Evolutionary conservation across 768 basidiomycete species (phyloP), one percentile per base, ranked within the genome.

Genomic region (Phlebiopsis gigantea): DNA sequence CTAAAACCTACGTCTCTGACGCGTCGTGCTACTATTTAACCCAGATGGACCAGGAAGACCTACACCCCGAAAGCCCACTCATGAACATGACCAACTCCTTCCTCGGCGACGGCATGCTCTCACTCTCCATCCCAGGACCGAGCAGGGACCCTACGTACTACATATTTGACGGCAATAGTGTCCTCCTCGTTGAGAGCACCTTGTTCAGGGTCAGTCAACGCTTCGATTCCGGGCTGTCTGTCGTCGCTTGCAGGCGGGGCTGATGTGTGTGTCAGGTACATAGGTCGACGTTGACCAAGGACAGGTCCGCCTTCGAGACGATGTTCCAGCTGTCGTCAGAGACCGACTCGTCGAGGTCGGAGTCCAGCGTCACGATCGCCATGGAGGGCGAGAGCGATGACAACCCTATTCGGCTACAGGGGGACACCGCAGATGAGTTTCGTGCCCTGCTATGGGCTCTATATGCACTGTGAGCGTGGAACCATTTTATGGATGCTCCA

Each of bases 111-210:
- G 66, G 65, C 48, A 67, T 69, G 61, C 68, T 69, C 51, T 61
- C 61, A 6, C 64, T 69, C 7, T 68, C 66, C 1, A 69, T 69
- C n/a, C 66, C 68, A 12, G 67, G 67, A 1, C 65, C 65, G 2
- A 65, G 63, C n/a, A 58, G 65, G 30, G 68, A 69, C 52, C 55
- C 61, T 25, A 60, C 26, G 5, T 89, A 79, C 63, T 90, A 88
- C 66, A 75, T 86, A 57, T 72, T 78, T 31, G 85, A 88, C 61
- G 88, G 87, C 44, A 87, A 85, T 62, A 87, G 83, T 61, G 74
- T 88, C 17, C 65, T 90, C 45, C 73, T 80, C 29, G 80, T 89
- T 12, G 77, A 79, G 57, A 77, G 83, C 62, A 82, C 79, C 9
- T 67, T 90, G 55, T 90, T 90, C 70, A 88, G 86, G 64, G 87